phyloP scores from a whole-genome alignment of 2,329 filamentous ascomycete species.

The Rhytidhysteron rufulum region DNA sequence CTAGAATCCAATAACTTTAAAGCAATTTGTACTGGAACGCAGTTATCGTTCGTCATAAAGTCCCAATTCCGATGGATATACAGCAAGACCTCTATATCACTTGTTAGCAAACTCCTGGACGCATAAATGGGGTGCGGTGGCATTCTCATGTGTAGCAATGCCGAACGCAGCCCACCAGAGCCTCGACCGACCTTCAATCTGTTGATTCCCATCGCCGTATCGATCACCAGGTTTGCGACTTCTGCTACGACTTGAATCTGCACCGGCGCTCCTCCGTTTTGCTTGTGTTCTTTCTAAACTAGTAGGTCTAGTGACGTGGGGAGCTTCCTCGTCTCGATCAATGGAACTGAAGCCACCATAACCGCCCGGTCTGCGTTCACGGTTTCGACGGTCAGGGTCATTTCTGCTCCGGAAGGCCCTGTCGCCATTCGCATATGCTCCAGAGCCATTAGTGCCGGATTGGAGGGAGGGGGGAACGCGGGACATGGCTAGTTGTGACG shows the following conservation, averaged over 20 bases:
- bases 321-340: constrained; percentile 17
- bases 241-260: constrained; percentile 23
- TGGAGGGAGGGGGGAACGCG: constrained; percentile 30
- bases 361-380: constrained; percentile 34
- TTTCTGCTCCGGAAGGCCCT: constrained; percentile 15
- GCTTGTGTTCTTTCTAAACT: constrained; percentile 42
- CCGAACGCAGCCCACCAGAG: no score
- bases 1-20: constrained; percentile 90
- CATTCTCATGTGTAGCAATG: no score
- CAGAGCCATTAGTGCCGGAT: constrained; percentile 28
- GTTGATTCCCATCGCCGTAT: constrained; percentile 37
- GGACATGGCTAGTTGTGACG: no score
- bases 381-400: constrained; percentile 24
- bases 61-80: constrained; percentile 88
- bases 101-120: background rate
- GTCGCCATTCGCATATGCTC: constrained; percentile 36
- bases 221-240: constrained; percentile 24
- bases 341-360: constrained; percentile 31
- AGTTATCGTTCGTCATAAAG: constrained; percentile 83
- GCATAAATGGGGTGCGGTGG: no score
- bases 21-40: constrained; percentile 90
- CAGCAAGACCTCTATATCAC: constrained; percentile 61
- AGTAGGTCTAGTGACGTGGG: constrained; percentile 30
- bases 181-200: constrained; percentile 39
- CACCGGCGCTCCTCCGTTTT: constrained; percentile 35